Percentiles rank a stretch among this genome's conserved stretches.
These are phyloP conservation scores for Phytopythium delawarense DNA, from an alignment of 352 stramenopile genomes.

Conservation along the genomic window DNA sequence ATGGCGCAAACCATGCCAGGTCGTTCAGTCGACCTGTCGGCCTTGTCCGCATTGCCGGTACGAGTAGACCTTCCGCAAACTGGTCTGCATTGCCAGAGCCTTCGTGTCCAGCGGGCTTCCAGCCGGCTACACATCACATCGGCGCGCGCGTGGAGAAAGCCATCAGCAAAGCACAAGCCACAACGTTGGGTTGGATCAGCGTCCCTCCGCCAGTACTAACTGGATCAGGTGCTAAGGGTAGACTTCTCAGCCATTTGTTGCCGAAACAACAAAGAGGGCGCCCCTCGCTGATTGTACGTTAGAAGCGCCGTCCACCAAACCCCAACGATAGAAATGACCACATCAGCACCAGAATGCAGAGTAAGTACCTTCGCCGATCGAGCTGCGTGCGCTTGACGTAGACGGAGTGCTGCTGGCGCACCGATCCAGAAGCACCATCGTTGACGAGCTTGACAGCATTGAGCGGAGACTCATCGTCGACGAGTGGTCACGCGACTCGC, in stretches of 20 bases:
- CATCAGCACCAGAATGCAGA: slow-evolving; percentile 4
- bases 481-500: slow-evolving; percentile 9
- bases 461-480: background rate
- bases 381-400: background rate
- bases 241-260: slow-evolving; percentile 46
- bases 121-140: background rate
- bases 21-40: background rate
- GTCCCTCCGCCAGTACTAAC: slow-evolving; percentile 60
- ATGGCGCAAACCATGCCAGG: background rate
- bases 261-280: slow-evolving; percentile 24
- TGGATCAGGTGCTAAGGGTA: slow-evolving; percentile 66
- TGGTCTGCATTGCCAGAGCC: background rate
- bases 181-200: slow-evolving; percentile 20
- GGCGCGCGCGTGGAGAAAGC: background rate
- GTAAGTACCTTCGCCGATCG: slow-evolving; percentile 13
- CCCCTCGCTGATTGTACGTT: slow-evolving; percentile 40
- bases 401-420: background rate
- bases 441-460: background rate
- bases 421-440: slow-evolving; percentile 13
- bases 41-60: background rate
- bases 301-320: slow-evolving; percentile 7
- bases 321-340: background rate
- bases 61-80: background rate
- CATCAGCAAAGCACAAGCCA: slow-evolving; percentile 2
- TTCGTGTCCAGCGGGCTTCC: background rate